Percentiles rank a stretch among this genome's conserved stretches.
Evolutionary conservation across 2,329 filamentous ascomycete species (phyloP).

Genomic region (Colletotrichum orchidophilum): DNA sequence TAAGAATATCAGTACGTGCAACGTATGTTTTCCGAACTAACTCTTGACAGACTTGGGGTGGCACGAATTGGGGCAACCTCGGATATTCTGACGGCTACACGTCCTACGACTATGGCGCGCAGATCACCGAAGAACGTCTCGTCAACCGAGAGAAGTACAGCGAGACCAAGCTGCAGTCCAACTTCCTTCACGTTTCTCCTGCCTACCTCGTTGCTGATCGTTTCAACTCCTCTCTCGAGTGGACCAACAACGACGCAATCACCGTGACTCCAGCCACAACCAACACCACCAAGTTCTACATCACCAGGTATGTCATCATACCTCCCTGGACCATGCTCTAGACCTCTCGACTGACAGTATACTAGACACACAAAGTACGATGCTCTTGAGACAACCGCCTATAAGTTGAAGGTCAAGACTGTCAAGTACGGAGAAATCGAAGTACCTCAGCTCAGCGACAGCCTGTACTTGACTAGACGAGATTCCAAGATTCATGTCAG

Average conservation of each 20-base stretch:
- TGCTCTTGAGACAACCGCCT: constrained; percentile 61
- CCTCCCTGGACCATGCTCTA: background rate
- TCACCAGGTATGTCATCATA: constrained; percentile 39
- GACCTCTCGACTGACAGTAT: background rate
- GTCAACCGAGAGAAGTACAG: constrained; percentile 77
- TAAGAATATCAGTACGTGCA: constrained; percentile 37
- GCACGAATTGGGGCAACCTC: constrained; percentile 82
- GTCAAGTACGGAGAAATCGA: constrained; percentile 58
- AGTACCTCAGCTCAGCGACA: constrained; percentile 64
- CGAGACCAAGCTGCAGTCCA: constrained; percentile 76
- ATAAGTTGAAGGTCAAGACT: constrained; percentile 68
- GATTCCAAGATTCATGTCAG: constrained; percentile 72
- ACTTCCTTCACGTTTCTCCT: constrained; percentile 75
- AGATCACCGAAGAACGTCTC: constrained; percentile 71
- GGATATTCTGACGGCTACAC: constrained; percentile 70
- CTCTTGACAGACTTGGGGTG: constrained; percentile 65
- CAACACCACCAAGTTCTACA: constrained; percentile 65
- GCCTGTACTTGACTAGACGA: constrained; percentile 63
- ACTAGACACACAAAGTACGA: constrained; percentile 71
- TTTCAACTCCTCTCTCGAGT: constrained; percentile 37
- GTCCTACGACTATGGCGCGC: constrained; percentile 56
- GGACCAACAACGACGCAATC: constrained; percentile 53
- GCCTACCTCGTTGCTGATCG: constrained; percentile 69
- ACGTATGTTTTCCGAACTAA: background rate
- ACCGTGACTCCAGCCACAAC: constrained; percentile 68